Base-by-base conservation (phyloP, 441 rosid species). In the Populus tomentosa region DNA sequence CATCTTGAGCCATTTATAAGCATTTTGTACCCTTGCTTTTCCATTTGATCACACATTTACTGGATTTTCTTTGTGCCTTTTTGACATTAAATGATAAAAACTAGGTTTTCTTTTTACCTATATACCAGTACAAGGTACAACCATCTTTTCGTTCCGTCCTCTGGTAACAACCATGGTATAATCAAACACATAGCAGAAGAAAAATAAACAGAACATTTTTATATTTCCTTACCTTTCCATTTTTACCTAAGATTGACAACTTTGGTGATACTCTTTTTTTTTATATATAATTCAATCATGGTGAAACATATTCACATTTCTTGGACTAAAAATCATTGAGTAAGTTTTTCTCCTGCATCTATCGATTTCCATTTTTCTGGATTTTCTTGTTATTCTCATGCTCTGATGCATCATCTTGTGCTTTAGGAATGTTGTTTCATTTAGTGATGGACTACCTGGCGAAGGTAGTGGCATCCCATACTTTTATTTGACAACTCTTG, bases 401-500 rank as follows among this genome's bases (percentile, higher is more conserved):
- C 36, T 67, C 26, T 64, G 35, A 3, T 28, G 46, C 23, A 24
- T 66, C 72, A 8, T 79, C 14, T 70, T n/a, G 46, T 13, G 30
- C 67, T 69, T 77, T 79, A 94, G 96, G 89, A 94, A 95, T 86
- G 98, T 95, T 71, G 97, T 92, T 75, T 95, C 97, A 11, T 95
- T 84, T 80, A 93, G 99, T 67, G 99, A 95, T 73, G 99, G 99
- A 69, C 71, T 75, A 63, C 97, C 97, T 0, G 80, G 80, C 8
- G 70, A 90, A 80, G 87, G 97, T 23, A 84, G 69, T 33, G 99
- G 99, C 38, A 70, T 92, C 81, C 99, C 98, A 0, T 95, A 91
- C 84, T 95, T 95, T 80, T 95, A 95, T 88, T 87, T 93, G 87
- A 95, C 97, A 26, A 77, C 86, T 35, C 99, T 93, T 72, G 99